Evolutionary conservation across 2,329 filamentous ascomycete species (phyloP), one percentile per base, ranked within the genome.

Genomic region (Lasiodiplodia hormozganensis): DNA sequence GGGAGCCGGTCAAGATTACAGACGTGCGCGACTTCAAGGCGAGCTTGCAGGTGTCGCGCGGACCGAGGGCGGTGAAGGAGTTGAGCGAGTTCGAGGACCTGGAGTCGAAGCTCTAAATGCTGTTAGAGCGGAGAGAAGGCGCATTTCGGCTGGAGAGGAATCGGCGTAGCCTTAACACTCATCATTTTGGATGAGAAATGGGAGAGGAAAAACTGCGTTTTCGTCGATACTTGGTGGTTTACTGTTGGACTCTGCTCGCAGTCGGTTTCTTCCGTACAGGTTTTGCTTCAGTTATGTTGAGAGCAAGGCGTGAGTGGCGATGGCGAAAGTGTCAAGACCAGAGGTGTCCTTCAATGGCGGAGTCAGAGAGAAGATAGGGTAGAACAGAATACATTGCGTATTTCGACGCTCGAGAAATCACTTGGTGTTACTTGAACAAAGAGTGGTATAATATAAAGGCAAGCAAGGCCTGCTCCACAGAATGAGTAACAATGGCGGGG

Each of bases 41-140:
- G 0, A 85, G 88, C 16, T 84, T 97, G 74, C 83, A 87, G 69
- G 86, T 93, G 34, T 96, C 90, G 71, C 85, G 87, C 25, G 95
- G 92, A 0, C 88, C 94, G 1, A 85, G 85, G 70, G 88, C 94
- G 0, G 87, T 92, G 36, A 90, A 87, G 75, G 91, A 96, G 72
- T 79, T 98, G 68, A 90, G 86, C 70, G 92, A 94, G 75, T 98
- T 95, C 79, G 92, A 97, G 77, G 95, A 97, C 69, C 84, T 90
- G 69, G 93, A 92, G 71, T 82, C 92, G 16, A 97, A 97, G 83
- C 85, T 97, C 68, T 95, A 78, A 85, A 47, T 18, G 18, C 31
- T 34, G 31, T 28, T 28, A 28, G 28, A 28, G 28, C 5, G 7
- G 23, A 21, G 18, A 16, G 12, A 6, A 18, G 12, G 23, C 51